Base-by-base conservation (phyloP, 2,329 filamentous ascomycete species). In the Pezicula neosporulosa region DNA sequence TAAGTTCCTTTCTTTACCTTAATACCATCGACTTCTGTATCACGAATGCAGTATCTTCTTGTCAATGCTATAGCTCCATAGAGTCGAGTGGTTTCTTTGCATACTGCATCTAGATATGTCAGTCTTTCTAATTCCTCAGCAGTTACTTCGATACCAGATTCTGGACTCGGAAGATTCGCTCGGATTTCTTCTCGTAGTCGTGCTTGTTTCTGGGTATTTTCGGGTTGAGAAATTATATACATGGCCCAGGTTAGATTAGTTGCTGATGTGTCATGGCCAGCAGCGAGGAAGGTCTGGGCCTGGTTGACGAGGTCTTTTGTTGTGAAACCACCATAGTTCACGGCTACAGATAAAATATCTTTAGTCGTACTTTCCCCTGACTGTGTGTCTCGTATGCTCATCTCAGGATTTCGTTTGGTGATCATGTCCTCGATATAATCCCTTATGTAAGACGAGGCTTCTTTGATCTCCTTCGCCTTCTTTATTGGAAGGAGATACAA, bases 231-330 rank as follows among this genome's bases (percentile, higher is more conserved):
- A 15, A 93, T 77, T 21, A 84, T 70, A 63, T 89, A 87, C 8
- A 83, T 69, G 4, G 83, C 78, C 86, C 86, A 92, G n/a, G 84
- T 86, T 61, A 92, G 73, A 30, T 87, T 78, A 0, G 83, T 78
- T 1, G 88, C 81, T 0, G 82, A 1, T 86, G 87, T 91, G 69
- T 91, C 87, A 67, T 92, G 88, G 21, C 85, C 85, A 0, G 90
- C 90, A 1, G 85, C 86, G 5, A 94, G 79, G 71, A 94, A 92
- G 0, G 89, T 93, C 87, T 93, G 93, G 63, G 92, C 80, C 69
- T 95, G 90, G 66, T 93, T 86, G 30, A 90, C 81, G 15, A 95
- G 78, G 53, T 89, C 82, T 39, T 89, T 85, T 52, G 92, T 87
- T 15, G 72, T 79, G 69, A 94, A 93, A 8, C 75, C 81, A 41